Evolutionary conservation across 441 rosid species (phyloP), one percentile per base, ranked within the genome.

Genomic region (Aleurites moluccanus): DNA sequence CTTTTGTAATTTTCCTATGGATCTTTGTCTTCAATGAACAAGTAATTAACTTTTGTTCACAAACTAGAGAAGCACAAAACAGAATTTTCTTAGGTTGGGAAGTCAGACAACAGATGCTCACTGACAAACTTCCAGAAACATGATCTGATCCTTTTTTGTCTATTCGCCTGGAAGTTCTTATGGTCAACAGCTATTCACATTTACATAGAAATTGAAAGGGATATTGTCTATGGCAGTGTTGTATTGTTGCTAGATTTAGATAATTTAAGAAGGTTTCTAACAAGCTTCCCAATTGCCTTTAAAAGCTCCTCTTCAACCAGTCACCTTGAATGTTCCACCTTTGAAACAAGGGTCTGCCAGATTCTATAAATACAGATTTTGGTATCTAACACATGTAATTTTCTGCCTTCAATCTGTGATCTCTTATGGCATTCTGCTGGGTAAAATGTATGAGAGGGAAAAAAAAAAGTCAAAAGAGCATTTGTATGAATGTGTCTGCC

Each of bases 81-180:
- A 16, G 10, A 56, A n/a, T 50, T 27, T 69, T 23, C 10, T 55
- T 2, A 8, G n/a, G 3, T 40, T 25, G 7, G 21, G 20, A 14
- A 57, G 42, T 27, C 59, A 72, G n/a, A 23, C n/a, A 2, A 16
- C n/a, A 64, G 69, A 73, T 73, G 70, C 76, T 52, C 20, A 35
- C 21, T 45, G 50, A 33, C 38, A 73, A 52, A 64, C 21, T 25
- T 20, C 70, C 28, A 16, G 18, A 4, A 15, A 38, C 61, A 38
- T 64, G 35, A 35, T 64, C 21, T 65, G 64, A 65, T 64, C 55
- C 55, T 21, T 57, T 73, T 53, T 64, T 57, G 70, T 73, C 70
- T 10, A 53, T n/a, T 35, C 15, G 35, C 30, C 42, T 44, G 4
- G 30, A 14, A 21, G 23, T 49, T 61, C 6, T 61, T 35, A 15